phyloP scores from a whole-genome alignment of 768 basidiomycete species.

The Agaricus subrufescens region DNA sequence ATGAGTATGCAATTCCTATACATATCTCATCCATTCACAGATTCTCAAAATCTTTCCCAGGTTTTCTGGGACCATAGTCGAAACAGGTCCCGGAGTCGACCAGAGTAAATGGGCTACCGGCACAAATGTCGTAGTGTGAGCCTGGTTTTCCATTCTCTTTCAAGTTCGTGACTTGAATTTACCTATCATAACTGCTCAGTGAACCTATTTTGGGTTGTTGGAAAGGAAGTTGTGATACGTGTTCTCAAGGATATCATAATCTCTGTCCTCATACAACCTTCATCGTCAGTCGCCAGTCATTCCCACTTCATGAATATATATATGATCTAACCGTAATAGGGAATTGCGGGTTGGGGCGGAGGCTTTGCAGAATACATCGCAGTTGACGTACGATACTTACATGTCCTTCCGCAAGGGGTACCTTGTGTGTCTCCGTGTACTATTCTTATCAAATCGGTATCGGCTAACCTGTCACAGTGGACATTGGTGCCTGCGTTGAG shows the following conservation, averaged over 20 bases:
- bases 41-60: constrained; percentile 12
- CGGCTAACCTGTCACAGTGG: constrained; percentile 25
- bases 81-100: constrained; percentile 28
- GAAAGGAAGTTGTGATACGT: constrained; percentile 25
- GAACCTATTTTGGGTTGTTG: constrained; percentile 30
- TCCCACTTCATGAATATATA: background rate
- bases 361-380: constrained; percentile 41
- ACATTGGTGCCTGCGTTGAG: constrained; percentile 42
- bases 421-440: constrained; percentile 23
- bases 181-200: too few relatives aligned
- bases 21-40: background rate
- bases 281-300: constrained; percentile 22
- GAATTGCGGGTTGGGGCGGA: constrained; percentile 31
- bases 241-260: constrained; percentile 28
- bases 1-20: constrained; percentile 30
- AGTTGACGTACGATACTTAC: constrained; percentile 29
- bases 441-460: background rate
- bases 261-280: constrained; percentile 28
- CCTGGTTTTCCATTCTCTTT: background rate
- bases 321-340: too few relatives aligned
- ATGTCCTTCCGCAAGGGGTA: constrained; percentile 32
- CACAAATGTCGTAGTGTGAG: constrained; percentile 29
- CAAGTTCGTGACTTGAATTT: background rate
- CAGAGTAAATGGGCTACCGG: constrained; percentile 25
- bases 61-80: constrained; percentile 31